Percentiles rank a stretch among this genome's conserved stretches.
phyloP scores from a whole-genome alignment of 1,284 basidiomycete genomes.

The Wolfiporia cocos region DNA sequence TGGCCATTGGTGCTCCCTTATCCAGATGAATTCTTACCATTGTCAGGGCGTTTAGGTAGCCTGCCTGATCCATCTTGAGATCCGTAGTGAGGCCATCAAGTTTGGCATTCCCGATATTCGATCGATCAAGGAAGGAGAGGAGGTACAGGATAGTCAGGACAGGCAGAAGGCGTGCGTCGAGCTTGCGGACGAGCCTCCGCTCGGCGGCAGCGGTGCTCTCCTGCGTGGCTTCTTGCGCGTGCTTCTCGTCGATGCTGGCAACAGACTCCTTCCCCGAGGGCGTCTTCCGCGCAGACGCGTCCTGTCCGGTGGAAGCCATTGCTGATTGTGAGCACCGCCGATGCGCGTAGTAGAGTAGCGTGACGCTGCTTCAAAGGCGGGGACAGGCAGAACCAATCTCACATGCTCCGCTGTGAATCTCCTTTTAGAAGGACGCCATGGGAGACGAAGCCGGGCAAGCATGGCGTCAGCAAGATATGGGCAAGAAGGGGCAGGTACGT shows the following conservation, averaged over 20 bases:
- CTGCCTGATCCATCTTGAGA: conserved; percentile 5
- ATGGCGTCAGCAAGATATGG: neutral
- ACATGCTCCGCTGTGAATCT: neutral
- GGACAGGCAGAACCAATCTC: neutral
- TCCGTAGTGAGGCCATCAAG: conserved; percentile 20
- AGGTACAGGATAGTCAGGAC: conserved; percentile 58
- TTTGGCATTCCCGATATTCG: conserved; percentile 68
- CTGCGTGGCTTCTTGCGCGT: conserved; percentile 2
- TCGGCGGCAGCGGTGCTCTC: conserved; percentile 1
- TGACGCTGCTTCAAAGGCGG: no score
- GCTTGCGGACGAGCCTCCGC: conserved; percentile 15
- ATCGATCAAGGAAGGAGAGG: conserved; percentile 63
- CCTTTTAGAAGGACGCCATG: neutral
- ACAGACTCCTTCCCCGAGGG: conserved; percentile 5
- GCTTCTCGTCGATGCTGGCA: neutral
- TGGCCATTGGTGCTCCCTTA: conserved; percentile 19
- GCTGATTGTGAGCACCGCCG: neutral
- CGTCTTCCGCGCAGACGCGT: neutral
- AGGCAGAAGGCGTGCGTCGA: conserved; percentile 35
- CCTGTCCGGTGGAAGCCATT: neutral
- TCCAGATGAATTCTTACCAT: neutral
- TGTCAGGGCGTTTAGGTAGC: neutral
- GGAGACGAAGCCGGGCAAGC: neutral
- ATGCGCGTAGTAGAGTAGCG: no score
- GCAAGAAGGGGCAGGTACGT: no score